Base-by-base conservation (phyloP, 371 early-diverging fungal species). In the Sanchytrium tribonematis region DNA sequence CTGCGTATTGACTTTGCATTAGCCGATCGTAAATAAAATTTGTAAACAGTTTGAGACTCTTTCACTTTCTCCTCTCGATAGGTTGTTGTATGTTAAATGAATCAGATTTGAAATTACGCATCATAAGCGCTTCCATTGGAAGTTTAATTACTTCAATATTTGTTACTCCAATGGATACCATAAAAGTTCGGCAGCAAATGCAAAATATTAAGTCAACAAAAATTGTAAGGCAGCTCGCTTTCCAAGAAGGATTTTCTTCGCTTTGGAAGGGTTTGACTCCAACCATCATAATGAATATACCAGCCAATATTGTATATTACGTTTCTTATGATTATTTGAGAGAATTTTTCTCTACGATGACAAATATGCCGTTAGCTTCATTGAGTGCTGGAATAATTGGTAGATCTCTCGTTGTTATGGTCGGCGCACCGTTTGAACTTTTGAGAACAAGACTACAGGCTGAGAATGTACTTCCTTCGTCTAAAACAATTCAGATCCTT, bases 251-350 rank as follows among this genome's bases (percentile, higher is more conserved):
- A 0, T 69, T 81, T 0, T 67, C 77, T 0, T 80, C 82, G 0
- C 78, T 95, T 31, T 95, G 91, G 91, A 79, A 86, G 69, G 95
- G 95, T 0, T 78, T 95, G 28, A 82, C 85, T 17, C 90, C 94
- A 2, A 86, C 90, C 0, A 74, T 95, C 71, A 80, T 87, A 65
- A 89, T 91, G 83, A 85, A 90, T 2, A 82, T 91, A 0, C 96
- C 96, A 0, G 83, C 92, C 17, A 93, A 90, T 1, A 86, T 91
- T 28, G 84, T 93, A 28, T 95, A 95, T 71, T 93, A 89, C 80
- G 84, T 90, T 0, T 93, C 93, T 1, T 95, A 94, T 74, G 96
- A 95, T 74, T 78, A 83, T 67, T 71, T 92, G 30, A 81, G 86
- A 68, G 86, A 85, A 69, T 68, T 71, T 29, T 66, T 90, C 65